Conservation (phyloP, 495 filamentous ascomycete genomes). For the Aspergillus indologenus region DNA sequence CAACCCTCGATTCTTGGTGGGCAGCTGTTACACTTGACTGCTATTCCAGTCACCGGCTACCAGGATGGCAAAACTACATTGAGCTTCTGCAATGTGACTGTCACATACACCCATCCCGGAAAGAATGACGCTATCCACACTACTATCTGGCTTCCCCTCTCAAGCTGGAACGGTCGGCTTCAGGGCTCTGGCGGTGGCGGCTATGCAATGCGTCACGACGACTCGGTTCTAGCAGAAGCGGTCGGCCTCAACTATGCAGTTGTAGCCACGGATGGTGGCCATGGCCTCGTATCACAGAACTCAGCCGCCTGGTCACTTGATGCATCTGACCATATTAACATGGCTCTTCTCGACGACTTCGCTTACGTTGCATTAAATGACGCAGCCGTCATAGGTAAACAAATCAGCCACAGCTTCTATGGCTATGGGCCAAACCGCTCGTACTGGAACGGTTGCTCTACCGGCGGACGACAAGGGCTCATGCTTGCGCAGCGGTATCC, state of each 20-base stretch:
- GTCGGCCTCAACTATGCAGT: constrained; percentile 4
- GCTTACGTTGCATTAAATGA: constrained; percentile 36
- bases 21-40: not conserved
- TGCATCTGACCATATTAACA: constrained; percentile 41
- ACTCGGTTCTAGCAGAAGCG: not conserved
- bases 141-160: constrained; percentile 36
- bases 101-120: constrained; percentile 44
- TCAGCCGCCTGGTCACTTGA: constrained; percentile 34
- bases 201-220: constrained; percentile 18
- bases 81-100: constrained; percentile 43
- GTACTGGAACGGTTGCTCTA: constrained; percentile 49
- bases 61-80: constrained; percentile 4
- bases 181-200: constrained; percentile 45
- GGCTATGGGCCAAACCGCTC: constrained; percentile 23
- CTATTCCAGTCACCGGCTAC: not conserved
- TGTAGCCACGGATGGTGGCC: constrained; percentile 29
- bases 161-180: constrained; percentile 42
- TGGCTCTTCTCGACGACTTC: constrained; percentile 37
- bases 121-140: constrained; percentile 34
- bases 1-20: not conserved
- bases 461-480: constrained; percentile 46
- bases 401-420: constrained; percentile 17
- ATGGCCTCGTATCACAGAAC: not conserved
- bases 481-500: constrained; percentile 44
- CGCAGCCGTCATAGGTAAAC: constrained; percentile 24